phyloP scores from a whole-genome alignment of 441 rosid genomes.

The Aquilaria agallochum region DNA sequence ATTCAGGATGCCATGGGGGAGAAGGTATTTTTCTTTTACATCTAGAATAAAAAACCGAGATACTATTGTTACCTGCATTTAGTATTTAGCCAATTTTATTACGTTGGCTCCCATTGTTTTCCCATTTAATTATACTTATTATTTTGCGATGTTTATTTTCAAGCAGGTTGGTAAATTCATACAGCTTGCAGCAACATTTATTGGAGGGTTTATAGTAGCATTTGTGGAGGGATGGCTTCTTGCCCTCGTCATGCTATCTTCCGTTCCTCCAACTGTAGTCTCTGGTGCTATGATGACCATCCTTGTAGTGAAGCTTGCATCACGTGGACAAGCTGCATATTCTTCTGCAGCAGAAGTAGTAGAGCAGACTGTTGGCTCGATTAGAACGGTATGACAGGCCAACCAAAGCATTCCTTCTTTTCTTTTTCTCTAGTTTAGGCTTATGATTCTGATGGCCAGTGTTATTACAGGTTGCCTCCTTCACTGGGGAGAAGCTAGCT shows the following conservation, averaged over 20 bases:
- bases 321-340: conserved; percentile 67
- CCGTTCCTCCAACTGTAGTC: conserved; percentile 61
- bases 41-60: background rate
- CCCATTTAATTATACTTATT: background rate
- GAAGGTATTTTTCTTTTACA: conserved; percentile 39
- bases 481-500: conserved; percentile 74
- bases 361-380: conserved; percentile 79
- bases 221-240: conserved; percentile 77
- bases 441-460: background rate
- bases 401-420: background rate
- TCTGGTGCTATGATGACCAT: conserved; percentile 53
- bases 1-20: conserved; percentile 94
- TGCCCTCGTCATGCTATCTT: conserved; percentile 56
- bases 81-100: background rate
- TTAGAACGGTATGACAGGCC: conserved; percentile 59
- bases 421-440: background rate
- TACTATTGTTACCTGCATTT: background rate
- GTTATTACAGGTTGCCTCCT: conserved; percentile 67
- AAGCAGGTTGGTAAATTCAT: conserved; percentile 72
- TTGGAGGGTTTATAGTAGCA: conserved; percentile 70
- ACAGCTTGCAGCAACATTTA: conserved; percentile 59
- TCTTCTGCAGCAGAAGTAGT: conserved; percentile 57
- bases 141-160: background rate
- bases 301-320: conserved; percentile 39
- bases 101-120: no score